phyloP scores from a whole-genome alignment of 2,329 filamentous ascomycete species.

The Pezicula radicicola region DNA sequence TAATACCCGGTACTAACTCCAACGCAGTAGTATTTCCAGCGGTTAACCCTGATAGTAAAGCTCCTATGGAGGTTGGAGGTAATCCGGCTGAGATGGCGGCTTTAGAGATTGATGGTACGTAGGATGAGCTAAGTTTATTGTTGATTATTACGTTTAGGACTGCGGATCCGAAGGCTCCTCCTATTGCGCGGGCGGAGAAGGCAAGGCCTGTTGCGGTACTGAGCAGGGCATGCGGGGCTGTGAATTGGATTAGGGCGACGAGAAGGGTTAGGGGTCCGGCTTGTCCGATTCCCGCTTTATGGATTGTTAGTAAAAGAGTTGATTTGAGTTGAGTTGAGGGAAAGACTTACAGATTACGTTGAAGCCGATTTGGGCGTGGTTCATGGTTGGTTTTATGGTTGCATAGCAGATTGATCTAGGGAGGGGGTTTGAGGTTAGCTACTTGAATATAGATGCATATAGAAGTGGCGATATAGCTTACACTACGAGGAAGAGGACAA shows the following conservation, averaged over 20 bases:
- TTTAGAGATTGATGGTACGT: slow-evolving; percentile 33
- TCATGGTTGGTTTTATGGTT: slow-evolving; percentile 40
- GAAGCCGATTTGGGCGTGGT: slow-evolving; percentile 41
- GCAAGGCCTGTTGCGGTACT: slow-evolving; percentile 50
- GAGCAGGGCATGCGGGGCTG: slow-evolving; percentile 48
- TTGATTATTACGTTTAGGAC: slow-evolving; percentile 50
- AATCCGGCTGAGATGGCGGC: slow-evolving; percentile 42
- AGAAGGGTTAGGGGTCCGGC: slow-evolving; percentile 47
- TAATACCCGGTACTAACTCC: slow-evolving; percentile 33
- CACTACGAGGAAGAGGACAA: slow-evolving; percentile 43
- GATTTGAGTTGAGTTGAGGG: neutral
- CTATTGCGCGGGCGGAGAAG: slow-evolving; percentile 49
- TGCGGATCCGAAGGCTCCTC: slow-evolving; percentile 50
- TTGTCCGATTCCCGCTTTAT: slow-evolving; percentile 41
- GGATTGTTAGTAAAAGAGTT: slow-evolving; percentile 1
- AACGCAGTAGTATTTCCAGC: slow-evolving; percentile 26
- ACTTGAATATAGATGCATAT: too few species aligned
- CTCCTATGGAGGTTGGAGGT: slow-evolving; percentile 32
- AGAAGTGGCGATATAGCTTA: slow-evolving; percentile 20
- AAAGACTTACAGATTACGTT: slow-evolving; percentile 34
- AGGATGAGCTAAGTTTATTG: slow-evolving; percentile 37
- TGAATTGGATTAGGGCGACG: slow-evolving; percentile 50
- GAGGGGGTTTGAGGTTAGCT: slow-evolving; percentile 2
- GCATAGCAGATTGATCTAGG: slow-evolving; percentile 42
- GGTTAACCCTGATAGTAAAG: slow-evolving; percentile 36